Conservation (phyloP, 768 basidiomycete genomes). For the Suillus decipiens region DNA sequence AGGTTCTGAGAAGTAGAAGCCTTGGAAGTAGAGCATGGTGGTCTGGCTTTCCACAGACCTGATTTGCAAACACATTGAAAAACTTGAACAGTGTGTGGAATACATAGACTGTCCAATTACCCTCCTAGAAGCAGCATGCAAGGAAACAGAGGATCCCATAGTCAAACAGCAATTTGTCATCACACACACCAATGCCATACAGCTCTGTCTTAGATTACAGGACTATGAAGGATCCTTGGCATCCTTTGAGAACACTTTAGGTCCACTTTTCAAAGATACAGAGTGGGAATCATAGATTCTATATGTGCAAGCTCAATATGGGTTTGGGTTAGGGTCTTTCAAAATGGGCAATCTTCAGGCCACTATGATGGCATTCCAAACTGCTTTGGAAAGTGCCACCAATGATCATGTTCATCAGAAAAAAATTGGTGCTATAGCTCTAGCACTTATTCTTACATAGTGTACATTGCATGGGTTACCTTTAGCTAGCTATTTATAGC, state of each 20-base stretch:
- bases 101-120: constrained; percentile 62
- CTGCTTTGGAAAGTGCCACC: constrained; percentile 56
- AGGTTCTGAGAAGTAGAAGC: too few relatives aligned
- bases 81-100: constrained; percentile 57
- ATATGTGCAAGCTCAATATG: constrained; percentile 66
- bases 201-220: constrained; percentile 63
- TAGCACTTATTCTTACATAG: too few relatives aligned
- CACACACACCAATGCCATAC: constrained; percentile 79
- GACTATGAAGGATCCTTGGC: constrained; percentile 64
- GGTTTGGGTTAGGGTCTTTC: constrained; percentile 72
- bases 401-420: constrained; percentile 43
- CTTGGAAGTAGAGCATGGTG: too few relatives aligned
- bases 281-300: constrained; percentile 43
- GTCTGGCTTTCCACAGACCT: too few relatives aligned
- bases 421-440: too few relatives aligned
- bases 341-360: constrained; percentile 59
- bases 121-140: constrained; percentile 85
- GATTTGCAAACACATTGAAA: constrained; percentile 82
- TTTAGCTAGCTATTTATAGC: too few relatives aligned
- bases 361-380: constrained; percentile 69
- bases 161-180: constrained; percentile 81
- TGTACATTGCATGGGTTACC: too few relatives aligned
- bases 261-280: constrained; percentile 59
- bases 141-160: constrained; percentile 76
- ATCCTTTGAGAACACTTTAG: constrained; percentile 71